A percentile compares a stretch with the other conserved stretches of the same genome.
phyloP scores from a whole-genome alignment of 176 grass and related monocot species.

The Eragrostis nindensis region DNA sequence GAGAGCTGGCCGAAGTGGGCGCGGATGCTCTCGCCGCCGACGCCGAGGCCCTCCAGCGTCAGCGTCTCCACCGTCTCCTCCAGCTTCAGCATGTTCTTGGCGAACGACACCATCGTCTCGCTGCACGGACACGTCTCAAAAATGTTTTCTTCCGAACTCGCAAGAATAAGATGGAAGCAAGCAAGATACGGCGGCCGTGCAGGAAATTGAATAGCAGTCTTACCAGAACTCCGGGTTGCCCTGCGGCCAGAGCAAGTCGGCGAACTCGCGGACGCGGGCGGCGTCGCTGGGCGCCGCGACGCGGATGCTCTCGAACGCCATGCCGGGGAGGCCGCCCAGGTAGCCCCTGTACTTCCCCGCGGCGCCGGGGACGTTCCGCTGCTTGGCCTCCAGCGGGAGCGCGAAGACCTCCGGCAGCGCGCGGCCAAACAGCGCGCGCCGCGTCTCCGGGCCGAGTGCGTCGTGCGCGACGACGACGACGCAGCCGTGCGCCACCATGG shows the following conservation, averaged over 20 bases:
- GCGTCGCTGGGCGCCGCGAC: slow-evolving; percentile 14
- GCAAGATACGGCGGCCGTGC: not conserved
- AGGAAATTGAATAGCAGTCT: not conserved
- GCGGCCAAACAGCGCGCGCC: slow-evolving; percentile 37
- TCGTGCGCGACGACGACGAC: slow-evolving; percentile 45
- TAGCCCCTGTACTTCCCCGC: slow-evolving; percentile 33
- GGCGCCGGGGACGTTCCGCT: not conserved
- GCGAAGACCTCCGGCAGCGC: slow-evolving; percentile 53
- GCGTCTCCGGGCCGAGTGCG: slow-evolving; percentile 36
- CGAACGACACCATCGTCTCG: not conserved
- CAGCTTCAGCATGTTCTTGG: slow-evolving; percentile 27
- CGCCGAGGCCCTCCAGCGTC: slow-evolving; percentile 38
- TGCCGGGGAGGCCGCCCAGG: slow-evolving; percentile 41
- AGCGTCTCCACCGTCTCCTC: slow-evolving; percentile 36
- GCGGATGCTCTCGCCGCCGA: not conserved
- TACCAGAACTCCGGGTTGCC: slow-evolving; percentile 59
- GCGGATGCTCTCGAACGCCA: slow-evolving; percentile 54
- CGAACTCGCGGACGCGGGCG: slow-evolving; percentile 43
- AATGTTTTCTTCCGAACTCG: not conserved
- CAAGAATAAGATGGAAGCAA: not conserved
- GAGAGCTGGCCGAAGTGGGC: not conserved
- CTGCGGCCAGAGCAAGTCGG: slow-evolving; percentile 43
- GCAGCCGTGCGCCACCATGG: slow-evolving; percentile 53
- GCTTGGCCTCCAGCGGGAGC: slow-evolving; percentile 51
- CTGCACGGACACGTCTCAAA: not conserved